Conservation (phyloP, 2,329 filamentous ascomycete genomes). For the Fusarium staphyleae region DNA sequence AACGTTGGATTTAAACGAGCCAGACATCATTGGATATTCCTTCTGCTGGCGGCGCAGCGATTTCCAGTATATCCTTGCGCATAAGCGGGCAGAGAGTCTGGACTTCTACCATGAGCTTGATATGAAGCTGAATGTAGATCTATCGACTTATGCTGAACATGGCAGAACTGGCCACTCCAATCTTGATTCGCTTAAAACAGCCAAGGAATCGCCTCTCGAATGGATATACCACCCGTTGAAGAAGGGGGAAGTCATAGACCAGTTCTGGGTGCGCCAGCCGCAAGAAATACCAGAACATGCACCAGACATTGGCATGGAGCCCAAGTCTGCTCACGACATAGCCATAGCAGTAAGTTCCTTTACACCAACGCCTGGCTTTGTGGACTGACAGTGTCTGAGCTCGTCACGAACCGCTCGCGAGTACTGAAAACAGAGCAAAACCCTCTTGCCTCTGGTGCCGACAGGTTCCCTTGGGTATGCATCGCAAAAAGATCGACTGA, state of each 20-base stretch:
- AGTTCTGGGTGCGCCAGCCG: constrained; percentile 18
- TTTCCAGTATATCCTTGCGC: constrained; percentile 3
- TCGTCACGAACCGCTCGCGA: constrained; percentile 18
- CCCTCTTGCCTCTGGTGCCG: not conserved
- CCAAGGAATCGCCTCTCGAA: not conserved
- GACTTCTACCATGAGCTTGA: constrained; percentile 16
- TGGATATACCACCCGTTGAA: constrained; percentile 17
- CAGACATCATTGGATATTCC: constrained; percentile 18
- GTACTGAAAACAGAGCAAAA: not conserved
- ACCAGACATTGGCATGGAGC: no score
- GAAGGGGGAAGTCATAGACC: constrained; percentile 7
- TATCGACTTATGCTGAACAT: not conserved
- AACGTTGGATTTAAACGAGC: constrained; percentile 11
- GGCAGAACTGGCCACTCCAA: not conserved
- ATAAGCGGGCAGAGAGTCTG: constrained; percentile 6
- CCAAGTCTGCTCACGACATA: not conserved
- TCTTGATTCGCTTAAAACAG: no score
- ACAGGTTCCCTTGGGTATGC: constrained; percentile 10
- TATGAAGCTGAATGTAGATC: not conserved
- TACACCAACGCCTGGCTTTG: not conserved
- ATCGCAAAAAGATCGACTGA: not conserved
- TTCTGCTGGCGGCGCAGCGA: constrained; percentile 18
- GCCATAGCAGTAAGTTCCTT: constrained; percentile 11
- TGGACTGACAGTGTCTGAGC: constrained; percentile 13
- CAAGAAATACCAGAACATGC: not conserved